phyloP scores from a whole-genome alignment of 2,329 filamentous ascomycete genomes.

The Botrytis elliptica region DNA sequence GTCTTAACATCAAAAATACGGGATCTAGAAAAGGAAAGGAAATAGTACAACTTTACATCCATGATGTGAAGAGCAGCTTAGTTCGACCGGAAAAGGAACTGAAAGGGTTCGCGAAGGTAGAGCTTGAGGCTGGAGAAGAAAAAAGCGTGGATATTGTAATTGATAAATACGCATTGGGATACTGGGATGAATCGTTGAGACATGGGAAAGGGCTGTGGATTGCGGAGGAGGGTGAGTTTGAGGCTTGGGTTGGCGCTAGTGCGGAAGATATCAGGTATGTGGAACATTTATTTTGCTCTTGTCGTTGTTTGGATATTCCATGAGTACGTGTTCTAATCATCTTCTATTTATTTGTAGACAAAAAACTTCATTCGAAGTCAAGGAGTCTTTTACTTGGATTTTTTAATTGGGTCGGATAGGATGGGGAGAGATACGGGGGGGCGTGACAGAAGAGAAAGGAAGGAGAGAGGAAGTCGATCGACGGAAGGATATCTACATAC shows the following conservation, averaged over 20 bases:
- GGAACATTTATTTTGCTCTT: neutral
- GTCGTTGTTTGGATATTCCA: neutral
- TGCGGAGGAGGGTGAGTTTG: constrained; percentile 62
- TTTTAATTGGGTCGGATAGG: constrained; percentile 21
- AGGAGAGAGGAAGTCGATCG: neutral
- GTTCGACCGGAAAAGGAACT: constrained; percentile 69
- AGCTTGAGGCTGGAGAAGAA: constrained; percentile 53
- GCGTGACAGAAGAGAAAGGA: neutral
- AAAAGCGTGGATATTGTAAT: constrained; percentile 44
- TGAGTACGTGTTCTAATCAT: neutral
- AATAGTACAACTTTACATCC: constrained; percentile 66
- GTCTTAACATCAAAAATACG: constrained; percentile 58
- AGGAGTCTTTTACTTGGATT: constrained; percentile 65
- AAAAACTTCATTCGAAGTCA: constrained; percentile 54
- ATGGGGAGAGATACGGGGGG: neutral
- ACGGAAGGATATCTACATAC: neutral
- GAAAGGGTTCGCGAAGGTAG: constrained; percentile 66
- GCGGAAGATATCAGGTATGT: constrained; percentile 62
- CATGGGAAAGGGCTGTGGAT: constrained; percentile 50
- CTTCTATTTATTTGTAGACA: constrained; percentile 41
- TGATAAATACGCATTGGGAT: constrained; percentile 52
- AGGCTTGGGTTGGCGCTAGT: constrained; percentile 60
- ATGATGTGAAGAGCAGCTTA: constrained; percentile 61
- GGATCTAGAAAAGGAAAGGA: constrained; percentile 58
- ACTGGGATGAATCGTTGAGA: constrained; percentile 54